These are phyloP conservation scores for Pulicaria dysenterica DNA, from an alignment of 129 eudicot genomes.

Conservation along the genomic window DNA sequence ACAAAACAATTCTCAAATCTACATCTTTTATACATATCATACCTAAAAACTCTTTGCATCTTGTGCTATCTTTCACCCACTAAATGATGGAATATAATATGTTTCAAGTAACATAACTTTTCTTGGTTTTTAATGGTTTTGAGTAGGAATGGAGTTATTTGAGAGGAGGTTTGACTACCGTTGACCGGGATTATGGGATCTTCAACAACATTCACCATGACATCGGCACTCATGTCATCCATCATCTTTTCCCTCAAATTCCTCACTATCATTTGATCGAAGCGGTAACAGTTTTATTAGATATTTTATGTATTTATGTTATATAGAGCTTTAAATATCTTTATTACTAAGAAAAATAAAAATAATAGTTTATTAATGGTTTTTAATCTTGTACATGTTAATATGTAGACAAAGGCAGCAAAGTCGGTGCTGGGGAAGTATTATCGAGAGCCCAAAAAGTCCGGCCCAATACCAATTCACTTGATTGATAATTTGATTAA, in stretches of 20 bases:
- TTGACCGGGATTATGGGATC: constrained; percentile 77
- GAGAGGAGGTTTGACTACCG: constrained; percentile 82
- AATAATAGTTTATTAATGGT: too few species aligned
- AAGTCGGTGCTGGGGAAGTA: constrained; percentile 66
- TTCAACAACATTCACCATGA: constrained; percentile 81
- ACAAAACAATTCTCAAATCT: too few species aligned
- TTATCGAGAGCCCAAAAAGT: constrained; percentile 70
- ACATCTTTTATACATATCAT: too few species aligned
- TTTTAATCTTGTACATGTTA: too few species aligned
- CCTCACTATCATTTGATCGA: constrained; percentile 79
- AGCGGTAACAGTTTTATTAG: constrained; percentile 48
- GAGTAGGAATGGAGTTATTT: constrained; percentile 81
- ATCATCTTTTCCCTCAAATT: constrained; percentile 92
- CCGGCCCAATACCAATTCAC: constrained; percentile 66
- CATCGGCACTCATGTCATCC: constrained; percentile 88
- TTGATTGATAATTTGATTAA: constrained; percentile 51
- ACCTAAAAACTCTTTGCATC: too few species aligned
- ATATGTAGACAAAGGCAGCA: constrained; percentile 66
- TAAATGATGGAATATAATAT: not conserved
- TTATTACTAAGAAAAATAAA: not conserved
- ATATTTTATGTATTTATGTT: too few species aligned
- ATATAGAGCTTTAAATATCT: not conserved
- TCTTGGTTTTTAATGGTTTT: not conserved
- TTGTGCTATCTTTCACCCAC: too few species aligned
- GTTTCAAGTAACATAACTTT: too few species aligned